phyloP scores from a whole-genome alignment of 495 filamentous ascomycete genomes.

The Annulohypoxylon bovei region DNA sequence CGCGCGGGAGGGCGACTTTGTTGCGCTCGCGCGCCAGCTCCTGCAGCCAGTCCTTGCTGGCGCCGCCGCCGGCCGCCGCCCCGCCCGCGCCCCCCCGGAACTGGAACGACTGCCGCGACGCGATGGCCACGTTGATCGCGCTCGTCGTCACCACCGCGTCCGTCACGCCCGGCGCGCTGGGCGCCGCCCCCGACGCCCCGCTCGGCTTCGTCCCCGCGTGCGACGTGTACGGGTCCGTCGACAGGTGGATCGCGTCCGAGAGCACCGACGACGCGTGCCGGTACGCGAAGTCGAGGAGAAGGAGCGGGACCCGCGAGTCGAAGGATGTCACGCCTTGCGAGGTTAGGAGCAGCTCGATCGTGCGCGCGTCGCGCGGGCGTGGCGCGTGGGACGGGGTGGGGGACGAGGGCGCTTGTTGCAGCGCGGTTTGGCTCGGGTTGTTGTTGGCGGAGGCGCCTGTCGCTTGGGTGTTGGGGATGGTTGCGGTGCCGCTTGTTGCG shows the following conservation, averaged over 20 bases:
- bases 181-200: slow-evolving; percentile 54
- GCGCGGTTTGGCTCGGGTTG: not conserved
- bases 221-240: slow-evolving; percentile 68
- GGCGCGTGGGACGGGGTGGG: slow-evolving; percentile 57
- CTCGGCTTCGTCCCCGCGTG: slow-evolving; percentile 61
- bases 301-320: slow-evolving; percentile 92
- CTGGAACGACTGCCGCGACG: slow-evolving; percentile 60
- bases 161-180: slow-evolving; percentile 53
- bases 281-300: slow-evolving; percentile 97
- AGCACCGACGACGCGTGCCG: slow-evolving; percentile 75
- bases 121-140: slow-evolving; percentile 62
- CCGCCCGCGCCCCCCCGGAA: slow-evolving; percentile 58
- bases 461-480: slow-evolving; percentile 48
- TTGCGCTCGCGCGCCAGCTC: slow-evolving; percentile 88
- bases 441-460: slow-evolving; percentile 46
- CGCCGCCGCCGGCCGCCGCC: slow-evolving; percentile 52
- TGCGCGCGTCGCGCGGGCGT: slow-evolving; percentile 88
- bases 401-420: slow-evolving; percentile 40
- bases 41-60: slow-evolving; percentile 87
- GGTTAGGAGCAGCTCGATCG: slow-evolving; percentile 90
- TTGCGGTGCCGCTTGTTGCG: slow-evolving; percentile 38
- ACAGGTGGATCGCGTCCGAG: slow-evolving; percentile 70
- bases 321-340: slow-evolving; percentile 88
- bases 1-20: slow-evolving; percentile 77
- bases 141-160: slow-evolving; percentile 56